Evolutionary conservation across 495 filamentous ascomycete species (phyloP).

Genomic region (Xylaria nigripes): DNA sequence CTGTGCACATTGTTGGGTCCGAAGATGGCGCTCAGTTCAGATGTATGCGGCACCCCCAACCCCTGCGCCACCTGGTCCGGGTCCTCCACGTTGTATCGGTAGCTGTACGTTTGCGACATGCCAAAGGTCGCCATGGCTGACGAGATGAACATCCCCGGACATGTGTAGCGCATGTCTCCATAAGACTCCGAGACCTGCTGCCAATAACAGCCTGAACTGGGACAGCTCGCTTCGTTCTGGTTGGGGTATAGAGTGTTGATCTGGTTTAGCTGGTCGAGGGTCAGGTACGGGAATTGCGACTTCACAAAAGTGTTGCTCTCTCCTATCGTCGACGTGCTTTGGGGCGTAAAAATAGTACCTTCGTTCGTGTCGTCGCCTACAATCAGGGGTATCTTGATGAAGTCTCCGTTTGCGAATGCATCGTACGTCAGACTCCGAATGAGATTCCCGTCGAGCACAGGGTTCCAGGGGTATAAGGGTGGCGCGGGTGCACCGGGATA

Average conservation of each 20-base stretch:
- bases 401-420: slow-evolving; percentile 49
- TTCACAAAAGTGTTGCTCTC: slow-evolving; percentile 50
- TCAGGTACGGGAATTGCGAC: slow-evolving; percentile 56
- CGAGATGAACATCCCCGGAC: slow-evolving; percentile 53
- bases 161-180: slow-evolving; percentile 68
- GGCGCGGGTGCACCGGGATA: slow-evolving; percentile 41
- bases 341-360: slow-evolving; percentile 56
- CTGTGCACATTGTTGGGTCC: slow-evolving; percentile 26
- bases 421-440: slow-evolving; percentile 52
- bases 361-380: slow-evolving; percentile 66
- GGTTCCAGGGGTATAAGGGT: slow-evolving; percentile 54
- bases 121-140: slow-evolving; percentile 32
- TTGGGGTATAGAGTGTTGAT: slow-evolving; percentile 56
- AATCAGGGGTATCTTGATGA: slow-evolving; percentile 61
- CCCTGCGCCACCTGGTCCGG: slow-evolving; percentile 39
- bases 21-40: slow-evolving; percentile 57
- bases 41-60: slow-evolving; percentile 53
- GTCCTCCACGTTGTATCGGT: slow-evolving; percentile 59
- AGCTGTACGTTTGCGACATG: slow-evolving; percentile 45
- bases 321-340: slow-evolving; percentile 33
- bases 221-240: slow-evolving; percentile 28
- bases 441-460: slow-evolving; percentile 52
- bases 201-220: slow-evolving; percentile 46
- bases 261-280: slow-evolving; percentile 38
- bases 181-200: slow-evolving; percentile 54